Base-by-base conservation (phyloP, 1,139 yeast genomes). In the Lodderomyces parapsilosis region DNA sequence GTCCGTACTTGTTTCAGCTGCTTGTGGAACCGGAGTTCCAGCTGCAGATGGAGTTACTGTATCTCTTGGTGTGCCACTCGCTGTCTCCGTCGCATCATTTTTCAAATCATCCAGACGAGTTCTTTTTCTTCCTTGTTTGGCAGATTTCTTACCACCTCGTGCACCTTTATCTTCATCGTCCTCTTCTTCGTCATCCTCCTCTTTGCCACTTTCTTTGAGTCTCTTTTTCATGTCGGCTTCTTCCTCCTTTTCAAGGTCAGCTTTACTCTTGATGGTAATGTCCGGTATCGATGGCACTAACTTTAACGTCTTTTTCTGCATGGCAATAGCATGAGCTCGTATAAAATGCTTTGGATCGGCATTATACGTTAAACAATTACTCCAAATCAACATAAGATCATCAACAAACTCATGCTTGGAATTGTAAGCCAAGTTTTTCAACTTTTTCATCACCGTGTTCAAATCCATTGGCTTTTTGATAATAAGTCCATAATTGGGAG, bases 381-480 rank as follows among this genome's bases (percentile, higher is more conserved):
- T 81, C 99, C 99, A 94, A 30, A 94, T 94, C 44, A 94, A 73
- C 91, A 87, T 87, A 45, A 93, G 68, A 61, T 93, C 99, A 57
- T 87, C 95, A 18, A 90, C 96, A 71, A 93, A 93, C 52, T 87
- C 96, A 49, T 81, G 78, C 56, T 91, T 93, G 38, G 90, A 86
- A 52, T 76, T 79, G 60, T 93, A 93, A 49, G 87, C 91, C 48
- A 88, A 80, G 3, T 78, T 71, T 57, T 90, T 90, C 53, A 94
- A 69, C 59, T 91, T 93, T 56, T 90, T 91, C 83, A 90, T 76
- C 11, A 94, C 96, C 0, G 98, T 91, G 56, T 90, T 91, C 51
- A 94, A 72, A 58, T 94, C 99, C 99, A 94, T 94, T 24, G 99
- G 99, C 45, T 80, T 81, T 55, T 90, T 91, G 54, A 94, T 91